phyloP scores from a whole-genome alignment of 1,284 basidiomycete species.

The Coniferiporia weirii region DNA sequence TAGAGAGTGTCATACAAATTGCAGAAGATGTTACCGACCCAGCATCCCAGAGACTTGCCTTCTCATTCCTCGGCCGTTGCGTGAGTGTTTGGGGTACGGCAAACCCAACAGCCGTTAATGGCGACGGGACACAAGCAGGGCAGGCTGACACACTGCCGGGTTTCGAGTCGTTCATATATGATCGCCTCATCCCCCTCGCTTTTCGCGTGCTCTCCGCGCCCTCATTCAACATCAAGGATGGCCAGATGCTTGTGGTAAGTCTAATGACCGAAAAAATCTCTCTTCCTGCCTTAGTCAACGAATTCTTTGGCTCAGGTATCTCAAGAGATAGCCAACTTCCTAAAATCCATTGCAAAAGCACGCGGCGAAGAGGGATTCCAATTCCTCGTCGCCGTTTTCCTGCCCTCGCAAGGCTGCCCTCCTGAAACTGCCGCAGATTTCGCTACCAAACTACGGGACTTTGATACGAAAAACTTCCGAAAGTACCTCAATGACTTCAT shows the following conservation, averaged over 20 bases:
- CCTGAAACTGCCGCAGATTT: slow-evolving; percentile 75
- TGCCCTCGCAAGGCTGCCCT: slow-evolving; percentile 89
- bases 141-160: slow-evolving; percentile 66
- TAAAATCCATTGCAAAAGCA: slow-evolving; percentile 75
- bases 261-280: neutral
- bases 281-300: neutral
- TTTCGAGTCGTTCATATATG: slow-evolving; percentile 92
- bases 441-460: slow-evolving; percentile 66
- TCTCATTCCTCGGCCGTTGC: slow-evolving; percentile 76
- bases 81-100: slow-evolving; percentile 76
- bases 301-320: slow-evolving; percentile 56
- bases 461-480: slow-evolving; percentile 80
- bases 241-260: slow-evolving; percentile 76
- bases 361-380: slow-evolving; percentile 83
- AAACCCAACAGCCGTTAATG: slow-evolving; percentile 25
- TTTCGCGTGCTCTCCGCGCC: slow-evolving; percentile 80
- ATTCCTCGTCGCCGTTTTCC: slow-evolving; percentile 75
- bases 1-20: slow-evolving; percentile 75
- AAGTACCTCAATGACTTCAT: slow-evolving; percentile 89
- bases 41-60: slow-evolving; percentile 73
- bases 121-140: slow-evolving; percentile 36
- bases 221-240: slow-evolving; percentile 85
- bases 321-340: slow-evolving; percentile 80
- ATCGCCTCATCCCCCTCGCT: slow-evolving; percentile 76
- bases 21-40: slow-evolving; percentile 74